phyloP scores from a whole-genome alignment of 345 rosid species.

The Bretschneidera sinensis region DNA sequence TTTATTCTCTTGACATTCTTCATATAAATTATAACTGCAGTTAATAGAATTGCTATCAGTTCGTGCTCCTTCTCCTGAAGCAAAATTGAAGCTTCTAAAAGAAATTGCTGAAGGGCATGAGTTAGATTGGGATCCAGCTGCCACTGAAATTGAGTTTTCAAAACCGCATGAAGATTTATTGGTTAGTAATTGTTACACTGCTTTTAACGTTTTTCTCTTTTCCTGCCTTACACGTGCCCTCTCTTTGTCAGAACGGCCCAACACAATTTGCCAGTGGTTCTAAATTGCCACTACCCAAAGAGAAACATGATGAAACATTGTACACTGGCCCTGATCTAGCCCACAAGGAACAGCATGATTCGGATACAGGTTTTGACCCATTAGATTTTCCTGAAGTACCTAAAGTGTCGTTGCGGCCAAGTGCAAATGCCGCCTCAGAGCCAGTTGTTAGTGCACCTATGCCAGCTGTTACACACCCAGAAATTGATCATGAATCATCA shows the following conservation, averaged over 20 bases:
- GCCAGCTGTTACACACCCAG: constrained; percentile 16
- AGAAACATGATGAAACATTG: constrained; percentile 52
- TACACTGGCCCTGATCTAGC: constrained; percentile 23
- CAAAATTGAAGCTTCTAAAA: constrained; percentile 79
- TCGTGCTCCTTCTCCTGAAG: constrained; percentile 77
- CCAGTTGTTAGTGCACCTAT: constrained; percentile 26
- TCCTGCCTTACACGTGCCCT: constrained; percentile 17
- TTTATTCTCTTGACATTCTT: constrained; percentile 2
- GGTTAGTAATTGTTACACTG: constrained; percentile 38
- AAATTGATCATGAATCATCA: constrained; percentile 23
- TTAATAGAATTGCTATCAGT: constrained; percentile 81
- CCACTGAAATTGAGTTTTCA: constrained; percentile 74
- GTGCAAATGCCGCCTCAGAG: constrained; percentile 28
- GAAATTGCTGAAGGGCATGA: constrained; percentile 95
- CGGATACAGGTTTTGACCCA: constrained; percentile 34
- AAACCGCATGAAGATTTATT: constrained; percentile 86
- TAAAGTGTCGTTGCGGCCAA: constrained; percentile 30
- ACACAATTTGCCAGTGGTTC: constrained; percentile 65
- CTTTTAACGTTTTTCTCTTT: background rate
- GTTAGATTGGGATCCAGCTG: constrained; percentile 90
- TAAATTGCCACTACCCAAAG: constrained; percentile 53
- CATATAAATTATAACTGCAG: constrained; percentile 37
- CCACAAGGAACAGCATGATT: constrained; percentile 29
- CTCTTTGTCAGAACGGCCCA: constrained; percentile 66
- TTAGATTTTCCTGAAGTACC: constrained; percentile 69